A percentile compares a stretch with the other conserved stretches of the same genome.
These are phyloP conservation scores for Tylopilus orsonianus DNA, from an alignment of 1,284 basidiomycete genomes.

Conservation along the genomic window DNA sequence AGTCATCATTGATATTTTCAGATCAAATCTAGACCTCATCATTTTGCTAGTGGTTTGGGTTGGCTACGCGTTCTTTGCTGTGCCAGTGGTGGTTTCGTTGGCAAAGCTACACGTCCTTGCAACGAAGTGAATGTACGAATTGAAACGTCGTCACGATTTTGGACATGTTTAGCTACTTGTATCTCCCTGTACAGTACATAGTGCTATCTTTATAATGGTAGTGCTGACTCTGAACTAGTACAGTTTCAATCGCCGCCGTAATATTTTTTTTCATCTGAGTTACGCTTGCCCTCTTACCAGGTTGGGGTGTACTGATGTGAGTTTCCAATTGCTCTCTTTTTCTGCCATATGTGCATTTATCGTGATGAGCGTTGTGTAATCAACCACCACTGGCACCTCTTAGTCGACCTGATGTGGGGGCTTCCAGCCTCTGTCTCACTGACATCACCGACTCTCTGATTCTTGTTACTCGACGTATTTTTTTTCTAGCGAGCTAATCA, in stretches of 20 bases:
- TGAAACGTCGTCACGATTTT: not conserved
- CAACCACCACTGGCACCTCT: conserved; percentile 83
- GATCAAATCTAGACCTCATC: conserved; percentile 8
- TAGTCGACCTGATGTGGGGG: conserved; percentile 68
- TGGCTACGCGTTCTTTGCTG: conserved; percentile 69
- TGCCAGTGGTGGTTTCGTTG: conserved; percentile 67
- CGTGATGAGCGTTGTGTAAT: conserved; percentile 75
- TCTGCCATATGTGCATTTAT: not conserved
- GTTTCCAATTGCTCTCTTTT: conserved; percentile 10
- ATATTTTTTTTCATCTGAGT: no score
- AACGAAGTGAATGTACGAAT: conserved; percentile 35
- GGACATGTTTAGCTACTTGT: not conserved
- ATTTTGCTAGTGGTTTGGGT: conserved; percentile 66
- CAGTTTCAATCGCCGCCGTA: conserved; percentile 26
- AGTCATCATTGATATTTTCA: conserved; percentile 31
- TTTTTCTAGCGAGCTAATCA: conserved; percentile 17
- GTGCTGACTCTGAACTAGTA: not conserved
- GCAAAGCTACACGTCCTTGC: conserved; percentile 66
- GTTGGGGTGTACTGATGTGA: conserved; percentile 13
- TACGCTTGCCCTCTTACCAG: no score
- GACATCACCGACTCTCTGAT: conserved; percentile 83
- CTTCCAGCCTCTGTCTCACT: conserved; percentile 53
- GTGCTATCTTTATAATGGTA: no score
- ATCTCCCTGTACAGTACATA: conserved; percentile 7
- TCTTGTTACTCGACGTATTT: conserved; percentile 25